Evolutionary conservation across 2,329 filamentous ascomycete species (phyloP), one percentile per base, ranked within the genome.

Genomic region (Colletotrichum scovillei): DNA sequence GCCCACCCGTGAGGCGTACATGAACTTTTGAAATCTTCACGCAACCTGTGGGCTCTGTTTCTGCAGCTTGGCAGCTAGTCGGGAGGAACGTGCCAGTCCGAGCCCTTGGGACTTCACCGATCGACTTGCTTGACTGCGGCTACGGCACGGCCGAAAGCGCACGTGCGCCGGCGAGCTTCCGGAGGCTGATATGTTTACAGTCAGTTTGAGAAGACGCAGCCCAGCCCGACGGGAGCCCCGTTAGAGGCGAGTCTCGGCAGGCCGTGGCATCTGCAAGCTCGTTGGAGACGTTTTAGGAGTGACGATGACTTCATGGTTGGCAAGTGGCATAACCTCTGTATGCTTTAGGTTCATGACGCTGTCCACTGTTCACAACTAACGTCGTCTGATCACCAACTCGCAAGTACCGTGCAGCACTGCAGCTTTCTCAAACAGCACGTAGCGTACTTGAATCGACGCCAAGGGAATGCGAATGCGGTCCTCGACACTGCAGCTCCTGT

Each of bases 31-130:
- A 63, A 49, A 24, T 6, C 46, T 56, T 8, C 28, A 35, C 32
- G 66, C 55, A 55, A 16, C n/a, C 42, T 26, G 7, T 28, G 5
- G 22, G 26, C 22, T 32, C 24, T 26, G 14, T 16, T 42, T 12
- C 52, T 53, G 46, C 28, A 52, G 38, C 42, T 63, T 52, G 38
- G 32, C 32, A 42, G 38, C 11, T n/a, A 19, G 5, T 55, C 12
- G 22, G 6, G 38, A 9, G 6, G 67, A 60, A 70, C 67, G 67
- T 73, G 70, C 70, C 70, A 65, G 70, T 70, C 67, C 67, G 70
- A 73, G 67, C 70, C 32, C 5, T 1, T 22, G 24, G 9, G 24
- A 24, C 19, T 49, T 57, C 16, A 24, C 32, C 49, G 67, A 35
- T 8, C 7, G n/a, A 69, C 11, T 28, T 28, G 24, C 59, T 64